phyloP scores from a whole-genome alignment of 1,139 yeast species.

The Nadsonia starkeyi-henricii region DNA sequence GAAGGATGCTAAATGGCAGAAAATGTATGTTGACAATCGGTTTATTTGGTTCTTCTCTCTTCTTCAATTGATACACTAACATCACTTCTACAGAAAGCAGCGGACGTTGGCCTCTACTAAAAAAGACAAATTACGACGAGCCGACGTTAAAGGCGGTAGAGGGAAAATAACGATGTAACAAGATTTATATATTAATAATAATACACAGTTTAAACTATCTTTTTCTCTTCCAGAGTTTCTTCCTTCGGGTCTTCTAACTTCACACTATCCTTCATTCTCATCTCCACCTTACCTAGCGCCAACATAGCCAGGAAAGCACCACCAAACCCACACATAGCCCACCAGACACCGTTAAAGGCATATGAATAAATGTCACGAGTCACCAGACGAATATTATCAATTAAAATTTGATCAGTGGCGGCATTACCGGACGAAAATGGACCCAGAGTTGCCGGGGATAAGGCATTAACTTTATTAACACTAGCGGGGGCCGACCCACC shows the following conservation, averaged over 20 bases:
- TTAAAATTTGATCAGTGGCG: neutral
- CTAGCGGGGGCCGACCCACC: neutral
- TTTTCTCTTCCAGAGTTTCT: too few relatives aligned
- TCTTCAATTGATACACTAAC: too few relatives aligned
- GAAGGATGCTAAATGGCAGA: neutral
- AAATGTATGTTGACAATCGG: neutral
- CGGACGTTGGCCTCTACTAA: too few relatives aligned
- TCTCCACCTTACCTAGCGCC: conserved; percentile 5
- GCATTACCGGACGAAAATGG: conserved; percentile 2
- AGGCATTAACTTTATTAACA: neutral
- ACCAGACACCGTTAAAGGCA: conserved; percentile 6
- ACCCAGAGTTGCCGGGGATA: conserved; percentile 3
- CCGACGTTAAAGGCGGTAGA: too few relatives aligned
- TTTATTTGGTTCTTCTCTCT: too few relatives aligned
- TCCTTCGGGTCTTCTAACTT: too few relatives aligned
- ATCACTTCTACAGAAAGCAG: too few relatives aligned
- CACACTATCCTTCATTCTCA: conserved; percentile 3
- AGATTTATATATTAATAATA: too few relatives aligned
- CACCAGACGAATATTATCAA: neutral
- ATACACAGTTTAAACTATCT: too few relatives aligned
- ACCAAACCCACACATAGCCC: conserved; percentile 4
- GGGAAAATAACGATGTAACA: too few relatives aligned
- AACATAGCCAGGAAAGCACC: conserved; percentile 3
- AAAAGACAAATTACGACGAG: too few relatives aligned
- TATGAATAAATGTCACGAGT: conserved; percentile 4